Evolutionary conservation across 352 stramenopile genomes (phyloP), one percentile per base, ranked within the genome.

Genomic region (Blastocystis sp.): DNA sequence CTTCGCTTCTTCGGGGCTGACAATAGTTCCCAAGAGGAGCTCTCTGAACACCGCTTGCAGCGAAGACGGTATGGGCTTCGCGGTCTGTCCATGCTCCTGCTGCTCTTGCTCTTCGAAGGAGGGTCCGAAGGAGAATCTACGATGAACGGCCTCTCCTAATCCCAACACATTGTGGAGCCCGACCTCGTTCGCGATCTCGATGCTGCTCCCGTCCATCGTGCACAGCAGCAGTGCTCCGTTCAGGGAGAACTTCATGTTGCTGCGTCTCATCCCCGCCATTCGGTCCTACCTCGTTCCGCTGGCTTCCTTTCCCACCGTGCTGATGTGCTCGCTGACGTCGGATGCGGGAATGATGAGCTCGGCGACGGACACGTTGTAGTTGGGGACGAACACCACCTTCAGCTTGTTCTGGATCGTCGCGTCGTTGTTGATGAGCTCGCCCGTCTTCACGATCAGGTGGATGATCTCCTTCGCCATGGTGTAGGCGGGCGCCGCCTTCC

Each of bases 191-290:
- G 61, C 82, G 55, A 92, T 92, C 55, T 92, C 91, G 29, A 92
- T 81, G 55, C 91, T 92, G 67, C 88, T 90, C 19, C 90, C 90
- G 62, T 92, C 90, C 50, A 80, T 90, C 9, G 90, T 92, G 50
- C 90, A 90, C 29, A 92, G 60, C 31, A 91, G 90, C 24, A 92
- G 81, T 0, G 71, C 81, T 19, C 90, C 90, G 69, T 92, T 92
- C 62, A 92, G 91, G 35, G 80, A 62, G 50, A 92, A 92, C 88
- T 92, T 92, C 90, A 92, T 92, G 77, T 91, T 92, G 70, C 80
- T 66, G 31, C 24, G 1, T 13, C 60, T 39, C 6, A 80, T 26
- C 10, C 26, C 16, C 26, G n/a, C 1, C 0, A 19, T n/a, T 33
- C n/a, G 24, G 19, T 41, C 24, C 50, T 80, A 80, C 78, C 67